These are phyloP conservation scores for Sporothrix phasma DNA, from an alignment of 2,329 filamentous ascomycete genomes.

Conservation along the genomic window DNA sequence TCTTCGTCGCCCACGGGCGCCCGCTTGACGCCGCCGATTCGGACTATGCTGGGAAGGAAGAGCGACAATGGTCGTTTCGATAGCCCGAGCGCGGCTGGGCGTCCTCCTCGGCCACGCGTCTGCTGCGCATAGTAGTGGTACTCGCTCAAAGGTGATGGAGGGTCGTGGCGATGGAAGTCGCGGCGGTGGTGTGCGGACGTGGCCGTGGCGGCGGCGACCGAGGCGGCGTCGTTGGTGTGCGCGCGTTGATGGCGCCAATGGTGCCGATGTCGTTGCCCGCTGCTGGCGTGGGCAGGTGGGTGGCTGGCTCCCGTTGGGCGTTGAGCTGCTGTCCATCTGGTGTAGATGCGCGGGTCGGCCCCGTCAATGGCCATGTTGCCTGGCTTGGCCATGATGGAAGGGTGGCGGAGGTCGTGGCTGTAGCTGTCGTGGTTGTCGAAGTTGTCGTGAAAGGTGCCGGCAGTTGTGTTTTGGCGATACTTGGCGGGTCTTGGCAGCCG, in stretches of 20 bases:
- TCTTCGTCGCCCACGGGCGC: background rate
- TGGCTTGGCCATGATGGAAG: slow-evolving; percentile 14
- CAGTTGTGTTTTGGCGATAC: background rate
- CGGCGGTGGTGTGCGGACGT: background rate
- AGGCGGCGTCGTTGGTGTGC: background rate
- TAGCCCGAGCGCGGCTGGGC: slow-evolving; percentile 16
- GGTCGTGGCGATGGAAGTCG: slow-evolving; percentile 22
- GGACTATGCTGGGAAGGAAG: slow-evolving; percentile 20
- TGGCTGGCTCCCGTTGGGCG: too few relatives aligned
- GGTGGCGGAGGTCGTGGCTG: too few relatives aligned
- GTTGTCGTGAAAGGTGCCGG: background rate
- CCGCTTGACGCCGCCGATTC: slow-evolving; percentile 15
- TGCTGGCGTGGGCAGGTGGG: background rate
- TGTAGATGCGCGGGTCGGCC: slow-evolving; percentile 14
- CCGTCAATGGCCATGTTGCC: slow-evolving; percentile 17
- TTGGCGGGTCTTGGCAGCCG: background rate
- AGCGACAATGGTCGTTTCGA: slow-evolving; percentile 20
- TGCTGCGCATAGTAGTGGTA: slow-evolving; percentile 27
- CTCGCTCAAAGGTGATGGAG: slow-evolving; percentile 27
- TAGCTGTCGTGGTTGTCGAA: background rate
- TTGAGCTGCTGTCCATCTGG: slow-evolving; percentile 10
- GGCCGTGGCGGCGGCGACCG: background rate
- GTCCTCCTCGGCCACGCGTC: slow-evolving; percentile 27
- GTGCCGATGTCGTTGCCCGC: background rate
- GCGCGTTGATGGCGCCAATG: background rate